Base-by-base conservation (phyloP, 2,329 filamentous ascomycete species). In the Penicillium brevicompactum region DNA sequence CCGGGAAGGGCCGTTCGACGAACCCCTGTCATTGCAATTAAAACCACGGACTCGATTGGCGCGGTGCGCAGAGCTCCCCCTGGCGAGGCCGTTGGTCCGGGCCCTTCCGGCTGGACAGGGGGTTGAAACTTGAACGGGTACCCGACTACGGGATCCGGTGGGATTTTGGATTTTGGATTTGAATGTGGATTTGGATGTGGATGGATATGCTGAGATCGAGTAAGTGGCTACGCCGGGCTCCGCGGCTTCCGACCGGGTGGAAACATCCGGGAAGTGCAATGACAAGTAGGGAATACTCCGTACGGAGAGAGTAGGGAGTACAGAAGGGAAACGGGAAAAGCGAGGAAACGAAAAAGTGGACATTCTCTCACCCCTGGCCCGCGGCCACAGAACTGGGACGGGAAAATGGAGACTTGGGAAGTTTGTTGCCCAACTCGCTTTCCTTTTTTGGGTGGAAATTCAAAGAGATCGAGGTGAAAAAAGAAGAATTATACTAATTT, bases 1-100 rank as follows among this genome's bases (percentile, higher is more conserved):
- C 48, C 60, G 62, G 62, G 62, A 62, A 50, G 60, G 61, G 54
- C 61, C 58, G 58, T 48, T 27, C 31, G 3, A 31, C 32, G 30
- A 41, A 48, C 41, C 51, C 49, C 54, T 51, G 30, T 49, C 37
- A 43, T 1, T 40, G 40, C 34, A 41, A 38, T 49, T 22, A 50
- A n/a, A 27, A 44, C 32, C 21, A 44, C n/a, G 49, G 43, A 11
- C 30, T 54, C 44, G 22, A 45, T 49, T 56, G 37, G 52, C 31
- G 38, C 27, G 32, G 16, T 16, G 16, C 10, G 11, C 24, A 27
- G 14, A 46, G 24, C 41, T 51, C 18, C 11, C 40, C 18, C 27
- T 43, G 11, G 27, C 7, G 14, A 52, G 11, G 34, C 40, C 31
- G 46, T 31, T 50, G 27, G 44, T 11, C 46, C 41, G 57, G 60